Evolutionary conservation across 345 rosid species (phyloP), one percentile per base, ranked within the genome.

Genomic region (Populus simonii): DNA sequence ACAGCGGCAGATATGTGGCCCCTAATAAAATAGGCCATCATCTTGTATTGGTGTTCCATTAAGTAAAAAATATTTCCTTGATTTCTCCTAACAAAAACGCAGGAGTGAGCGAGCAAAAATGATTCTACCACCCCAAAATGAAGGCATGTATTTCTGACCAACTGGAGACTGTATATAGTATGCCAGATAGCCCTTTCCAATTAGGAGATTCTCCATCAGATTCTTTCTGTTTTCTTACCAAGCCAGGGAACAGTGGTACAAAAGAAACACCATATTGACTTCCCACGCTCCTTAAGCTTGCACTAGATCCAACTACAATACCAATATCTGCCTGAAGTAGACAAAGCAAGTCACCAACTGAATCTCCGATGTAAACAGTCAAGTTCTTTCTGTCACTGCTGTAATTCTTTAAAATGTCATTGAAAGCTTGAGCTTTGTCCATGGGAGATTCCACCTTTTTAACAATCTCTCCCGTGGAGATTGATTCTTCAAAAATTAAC

Each of bases 61-160:
- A 61, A 84, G 82, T 82, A 63, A 53, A 74, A 51, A 72, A 72
- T 43, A 63, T 70, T 79, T 76, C 79, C 75, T 83, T 80, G 80
- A 81, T 75, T 79, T 78, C 66, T 76, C 87, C 92, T 88, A 83
- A 76, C 81, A 79, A 80, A 78, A 43, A 76, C 8, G 79, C 76
- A 71, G 63, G 72, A 62, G 80, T 9, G 36, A 20, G n/a, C 29
- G 25, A 35, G 16, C 17, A 20, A 55, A 66, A 66, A 69, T 16
- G 39, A 67, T 59, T 76, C 90, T 92, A 90, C 90, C 90, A 94
- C 75, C 99, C 99, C 90, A 90, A 84, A 74, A 91, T 79, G 74
- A 94, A 94, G 75, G 97, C 95, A 86, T 96, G 95, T 78, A 94
- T 85, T 81, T 94, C 98, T 45, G 91, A 93, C 99, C 98, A 96